Evolutionary conservation across 164 flowering plant genomes (phyloP).

Genomic region (Saururus chinensis): DNA sequence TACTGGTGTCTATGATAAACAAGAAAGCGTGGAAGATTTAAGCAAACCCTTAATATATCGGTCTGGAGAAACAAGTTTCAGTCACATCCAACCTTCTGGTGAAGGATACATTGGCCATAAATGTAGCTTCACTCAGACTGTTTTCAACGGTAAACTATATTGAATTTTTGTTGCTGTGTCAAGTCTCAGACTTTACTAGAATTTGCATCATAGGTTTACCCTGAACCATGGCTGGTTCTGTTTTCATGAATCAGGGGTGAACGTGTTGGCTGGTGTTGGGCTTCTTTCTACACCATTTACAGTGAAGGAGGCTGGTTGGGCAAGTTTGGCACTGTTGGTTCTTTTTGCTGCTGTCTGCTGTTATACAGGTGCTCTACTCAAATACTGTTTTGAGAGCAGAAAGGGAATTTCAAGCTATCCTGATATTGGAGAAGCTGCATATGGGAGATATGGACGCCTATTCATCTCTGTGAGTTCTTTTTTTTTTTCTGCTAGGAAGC

Average conservation of each 20-base stretch:
- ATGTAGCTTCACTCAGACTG: constrained; percentile 78
- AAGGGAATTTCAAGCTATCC: constrained; percentile 58
- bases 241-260: constrained; percentile 34
- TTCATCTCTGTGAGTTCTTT: constrained; percentile 47
- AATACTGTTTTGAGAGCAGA: constrained; percentile 64
- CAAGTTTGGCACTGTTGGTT: constrained; percentile 38
- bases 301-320: constrained; percentile 82
- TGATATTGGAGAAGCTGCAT: constrained; percentile 93
- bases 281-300: constrained; percentile 81
- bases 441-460: constrained; percentile 68
- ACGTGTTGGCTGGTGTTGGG: constrained; percentile 86
- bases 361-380: constrained; percentile 72
- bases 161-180: not conserved
- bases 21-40: constrained; percentile 24
- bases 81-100: constrained; percentile 34
- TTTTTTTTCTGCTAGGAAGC: no score
- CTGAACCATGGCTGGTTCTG: not conserved
- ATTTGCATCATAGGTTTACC: not conserved
- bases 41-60: constrained; percentile 22
- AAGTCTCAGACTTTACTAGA: not conserved
- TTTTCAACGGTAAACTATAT: constrained; percentile 61
- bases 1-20: constrained; percentile 13
- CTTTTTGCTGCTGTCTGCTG: constrained; percentile 61
- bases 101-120: constrained; percentile 58
- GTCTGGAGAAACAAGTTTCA: constrained; percentile 24